These are phyloP conservation scores for Geum urbanum DNA, from an alignment of 306 rosid genomes.

Conservation along the genomic window DNA sequence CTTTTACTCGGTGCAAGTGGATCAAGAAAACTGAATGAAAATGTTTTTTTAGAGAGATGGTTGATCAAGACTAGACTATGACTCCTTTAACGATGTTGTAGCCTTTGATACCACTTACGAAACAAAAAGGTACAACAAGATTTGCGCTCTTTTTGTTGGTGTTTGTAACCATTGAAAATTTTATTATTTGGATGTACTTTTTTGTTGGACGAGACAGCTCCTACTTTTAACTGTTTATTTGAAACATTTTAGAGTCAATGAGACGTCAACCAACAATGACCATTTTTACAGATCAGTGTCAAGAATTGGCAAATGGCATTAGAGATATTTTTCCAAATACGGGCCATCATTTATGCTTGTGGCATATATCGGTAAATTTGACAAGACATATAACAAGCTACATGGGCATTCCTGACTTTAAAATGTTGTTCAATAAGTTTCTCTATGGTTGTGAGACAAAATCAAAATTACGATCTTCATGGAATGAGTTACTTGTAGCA, in stretches of 20 bases:
- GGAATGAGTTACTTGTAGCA: not conserved
- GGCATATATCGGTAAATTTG: not conserved
- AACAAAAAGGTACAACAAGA: too few relatives aligned
- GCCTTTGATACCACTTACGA: too few relatives aligned
- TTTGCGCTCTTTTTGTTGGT: too few relatives aligned
- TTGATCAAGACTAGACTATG: not conserved
- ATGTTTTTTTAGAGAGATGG: not conserved
- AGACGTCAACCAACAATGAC: not conserved
- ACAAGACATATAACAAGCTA: not conserved
- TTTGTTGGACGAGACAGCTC: not conserved
- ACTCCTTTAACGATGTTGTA: too few relatives aligned
- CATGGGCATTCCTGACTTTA: not conserved
- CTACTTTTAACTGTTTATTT: not conserved
- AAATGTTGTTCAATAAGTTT: not conserved
- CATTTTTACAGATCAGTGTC: not conserved
- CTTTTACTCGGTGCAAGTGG: conserved; percentile 7
- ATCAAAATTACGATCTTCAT: not conserved
- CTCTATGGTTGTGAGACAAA: not conserved
- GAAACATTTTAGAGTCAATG: too few relatives aligned
- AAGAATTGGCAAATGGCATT: conserved; percentile 1
- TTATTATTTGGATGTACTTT: not conserved
- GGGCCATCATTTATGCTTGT: not conserved
- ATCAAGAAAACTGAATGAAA: not conserved
- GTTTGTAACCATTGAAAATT: not conserved
- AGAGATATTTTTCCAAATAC: not conserved